Evolutionary conservation across 371 early-diverging fungal genomes (phyloP).

Genomic region (Funneliformis caledonium): DNA sequence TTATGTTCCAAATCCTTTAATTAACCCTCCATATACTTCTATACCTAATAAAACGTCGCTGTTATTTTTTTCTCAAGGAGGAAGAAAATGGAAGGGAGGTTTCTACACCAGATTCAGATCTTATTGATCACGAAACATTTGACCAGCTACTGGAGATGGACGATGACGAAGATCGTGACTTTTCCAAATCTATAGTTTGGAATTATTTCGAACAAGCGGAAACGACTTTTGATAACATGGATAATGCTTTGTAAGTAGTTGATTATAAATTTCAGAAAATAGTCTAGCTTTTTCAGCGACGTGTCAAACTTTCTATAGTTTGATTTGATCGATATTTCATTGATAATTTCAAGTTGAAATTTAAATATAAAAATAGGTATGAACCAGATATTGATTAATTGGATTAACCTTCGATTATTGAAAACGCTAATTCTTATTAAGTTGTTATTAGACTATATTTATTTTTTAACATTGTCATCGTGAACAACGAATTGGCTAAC

Average conservation of each 20-base stretch:
- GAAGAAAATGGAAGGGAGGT: background rate
- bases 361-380: background rate
- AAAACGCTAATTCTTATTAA: background rate
- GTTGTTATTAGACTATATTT: background rate
- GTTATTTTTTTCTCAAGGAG: background rate
- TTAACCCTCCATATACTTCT: background rate
- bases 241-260: slow-evolving; percentile 66
- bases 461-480: too few species aligned
- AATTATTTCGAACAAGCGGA: slow-evolving; percentile 82
- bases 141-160: slow-evolving; percentile 80
- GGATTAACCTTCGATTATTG: background rate
- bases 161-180: slow-evolving; percentile 69
- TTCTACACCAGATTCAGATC: slow-evolving; percentile 44
- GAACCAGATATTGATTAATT: background rate
- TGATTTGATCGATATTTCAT: too few species aligned
- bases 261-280: background rate
- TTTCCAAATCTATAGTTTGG: slow-evolving; percentile 70
- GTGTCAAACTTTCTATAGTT: too few species aligned
- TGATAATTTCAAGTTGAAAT: background rate
- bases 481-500: too few species aligned
- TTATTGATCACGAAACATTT: slow-evolving; percentile 76
- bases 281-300: background rate
- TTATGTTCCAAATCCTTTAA: background rate
- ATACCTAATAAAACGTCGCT: background rate
- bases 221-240: slow-evolving; percentile 69